Evolutionary conservation across 192 early-diverging fungal genomes (phyloP), one percentile per base, ranked within the genome.

Genomic region (Spizellomyces punctatus): DNA sequence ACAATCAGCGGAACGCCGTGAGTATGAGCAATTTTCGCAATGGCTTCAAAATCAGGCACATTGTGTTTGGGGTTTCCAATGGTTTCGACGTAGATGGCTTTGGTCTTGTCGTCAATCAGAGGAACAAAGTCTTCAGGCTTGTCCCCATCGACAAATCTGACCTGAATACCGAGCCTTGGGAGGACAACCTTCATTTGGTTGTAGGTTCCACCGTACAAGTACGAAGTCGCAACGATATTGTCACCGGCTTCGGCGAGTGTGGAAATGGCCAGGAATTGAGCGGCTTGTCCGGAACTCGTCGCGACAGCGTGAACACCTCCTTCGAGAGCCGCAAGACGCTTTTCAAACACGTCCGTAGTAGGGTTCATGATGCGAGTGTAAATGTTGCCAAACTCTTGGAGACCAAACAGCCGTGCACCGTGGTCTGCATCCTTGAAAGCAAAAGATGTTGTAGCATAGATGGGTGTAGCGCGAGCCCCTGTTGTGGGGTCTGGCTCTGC

Each of bases 61-160:
- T 90, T 89, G 86, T 91, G 93, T 64, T 89, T 86, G 22, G 96
- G 96, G 79, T 98, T 98, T 44, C 93, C 94, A 63, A 98, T 91
- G 46, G 88, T 90, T 80, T 98, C 96, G 58, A 96, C 76, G 77
- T 91, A 98, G 61, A 98, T 85, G 8, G 92, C 94, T 73, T 94
- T 94, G 27, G 95, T 96, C n/a, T 89, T 88, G 48, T 88, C 91
- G 77, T 98, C 93, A 67, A 98, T 98, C 21, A 89, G 76, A 8
- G 87, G 78, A 6, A 69, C 81, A 61, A 96, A 91, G n/a, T 90
- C 91, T 47, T 89, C 85, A 10, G 92, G 84, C 47, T 86, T 79
- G 77, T 95, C 91, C 27, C 89, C 85, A 0, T 88, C 72, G 6
- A 87, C 86, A 80, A 96, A 96, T 65, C 86, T 84, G 70, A 92